Evolutionary conservation across 495 filamentous ascomycete genomes (phyloP).

Genomic region (Neurospora sp.): DNA sequence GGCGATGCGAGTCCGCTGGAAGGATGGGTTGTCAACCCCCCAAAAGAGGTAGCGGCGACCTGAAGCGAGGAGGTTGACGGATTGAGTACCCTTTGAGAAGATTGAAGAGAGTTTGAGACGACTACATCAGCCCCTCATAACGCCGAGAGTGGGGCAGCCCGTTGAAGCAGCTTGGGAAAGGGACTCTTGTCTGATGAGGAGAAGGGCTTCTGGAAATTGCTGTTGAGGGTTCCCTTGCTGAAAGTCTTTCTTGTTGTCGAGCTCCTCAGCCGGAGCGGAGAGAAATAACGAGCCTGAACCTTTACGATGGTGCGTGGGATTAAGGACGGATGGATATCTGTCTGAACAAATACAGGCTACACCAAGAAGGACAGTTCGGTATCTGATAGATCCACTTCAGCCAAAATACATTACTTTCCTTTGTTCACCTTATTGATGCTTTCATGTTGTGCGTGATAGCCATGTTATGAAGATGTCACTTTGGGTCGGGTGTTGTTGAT

Average conservation of each 20-base stretch:
- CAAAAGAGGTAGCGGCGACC: constrained; percentile 3
- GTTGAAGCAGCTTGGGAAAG: constrained; percentile 1
- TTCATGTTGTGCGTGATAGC: background rate
- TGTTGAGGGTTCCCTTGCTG: constrained; percentile 6
- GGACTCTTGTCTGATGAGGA: background rate
- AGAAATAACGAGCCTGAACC: constrained; percentile 2
- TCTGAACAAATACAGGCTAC: constrained; percentile 6
- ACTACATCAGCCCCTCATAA: constrained; percentile 14
- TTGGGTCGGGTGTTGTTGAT: background rate
- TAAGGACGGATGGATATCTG: background rate
- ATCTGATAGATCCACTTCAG: background rate
- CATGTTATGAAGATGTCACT: background rate
- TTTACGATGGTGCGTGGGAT: constrained; percentile 1
- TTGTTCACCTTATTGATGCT: background rate
- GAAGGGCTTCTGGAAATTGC: constrained; percentile 1
- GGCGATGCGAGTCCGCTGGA: constrained; percentile 12
- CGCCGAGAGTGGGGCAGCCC: constrained; percentile 18
- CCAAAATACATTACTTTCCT: background rate
- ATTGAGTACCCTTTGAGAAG: background rate
- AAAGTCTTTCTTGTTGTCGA: background rate
- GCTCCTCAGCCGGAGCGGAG: background rate
- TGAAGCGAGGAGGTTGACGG: constrained; percentile 7
- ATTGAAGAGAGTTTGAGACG: constrained; percentile 4
- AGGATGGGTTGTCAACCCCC: background rate
- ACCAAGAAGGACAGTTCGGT: background rate